Conservation (phyloP, 805 yeast genomes). For the Ogataea polymorpha region DNA sequence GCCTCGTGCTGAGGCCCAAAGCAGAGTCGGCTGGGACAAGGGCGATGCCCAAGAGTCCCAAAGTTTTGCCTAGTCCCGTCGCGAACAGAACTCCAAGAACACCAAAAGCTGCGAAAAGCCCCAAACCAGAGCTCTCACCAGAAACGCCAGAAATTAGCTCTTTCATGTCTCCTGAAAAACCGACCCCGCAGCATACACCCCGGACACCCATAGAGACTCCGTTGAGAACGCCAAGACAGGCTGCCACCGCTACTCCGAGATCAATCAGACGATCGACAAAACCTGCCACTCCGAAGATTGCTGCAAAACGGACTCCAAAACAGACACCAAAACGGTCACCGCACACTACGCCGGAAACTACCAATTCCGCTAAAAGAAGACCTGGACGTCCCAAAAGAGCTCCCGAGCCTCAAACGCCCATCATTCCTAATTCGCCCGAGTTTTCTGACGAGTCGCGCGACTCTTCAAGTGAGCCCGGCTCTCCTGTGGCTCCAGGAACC, state of each 20-base stretch:
- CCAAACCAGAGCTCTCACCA: not conserved
- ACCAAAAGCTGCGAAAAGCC: constrained; percentile 4
- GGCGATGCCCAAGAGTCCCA: constrained; percentile 6
- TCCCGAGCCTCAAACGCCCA: not conserved
- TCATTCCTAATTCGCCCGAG: not conserved
- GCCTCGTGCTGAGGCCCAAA: constrained; percentile 20
- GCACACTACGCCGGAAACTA: constrained; percentile 1
- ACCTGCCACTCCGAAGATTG: too few species aligned
- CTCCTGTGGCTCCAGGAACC: constrained; percentile 1
- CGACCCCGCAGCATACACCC: constrained; percentile 3
- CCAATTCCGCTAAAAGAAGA: not conserved
- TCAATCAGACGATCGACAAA: not conserved
- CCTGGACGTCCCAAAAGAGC: not conserved
- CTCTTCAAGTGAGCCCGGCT: constrained; percentile 2
- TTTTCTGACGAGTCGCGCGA: constrained; percentile 5
- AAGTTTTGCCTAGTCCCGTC: not conserved
- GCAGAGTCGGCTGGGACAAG: not conserved
- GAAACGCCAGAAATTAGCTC: constrained; percentile 20
- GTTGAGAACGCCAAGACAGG: not conserved
- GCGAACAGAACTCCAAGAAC: constrained; percentile 9
- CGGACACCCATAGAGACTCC: constrained; percentile 8
- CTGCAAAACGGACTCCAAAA: constrained; percentile 4
- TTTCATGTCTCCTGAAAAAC: constrained; percentile 17
- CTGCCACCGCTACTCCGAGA: constrained; percentile 5
- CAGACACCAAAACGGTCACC: constrained; percentile 5